Evolutionary conservation across 495 filamentous ascomycete species (phyloP).

Genomic region (Penicillium desertorum): DNA sequence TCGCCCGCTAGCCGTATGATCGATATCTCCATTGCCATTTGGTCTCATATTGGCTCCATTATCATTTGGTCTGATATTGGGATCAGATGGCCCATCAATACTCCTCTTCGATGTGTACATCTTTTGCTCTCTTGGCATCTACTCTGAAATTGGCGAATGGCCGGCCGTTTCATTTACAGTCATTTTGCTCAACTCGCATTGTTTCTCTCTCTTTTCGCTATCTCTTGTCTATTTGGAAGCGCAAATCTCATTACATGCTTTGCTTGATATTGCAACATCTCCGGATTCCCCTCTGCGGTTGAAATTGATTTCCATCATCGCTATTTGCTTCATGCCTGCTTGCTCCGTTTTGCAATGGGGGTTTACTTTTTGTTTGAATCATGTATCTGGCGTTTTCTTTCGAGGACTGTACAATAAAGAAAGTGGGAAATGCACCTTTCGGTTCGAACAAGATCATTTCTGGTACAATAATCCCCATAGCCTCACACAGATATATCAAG

Average conservation of each 20-base stretch:
- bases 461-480: slow-evolving; percentile 1
- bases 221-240: slow-evolving; percentile 11
- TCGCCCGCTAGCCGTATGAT: neutral
- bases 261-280: slow-evolving; percentile 19
- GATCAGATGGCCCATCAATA: slow-evolving; percentile 8
- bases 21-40: slow-evolving; percentile 6
- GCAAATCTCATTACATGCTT: slow-evolving; percentile 14
- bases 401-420: slow-evolving; percentile 28
- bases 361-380: slow-evolving; percentile 10
- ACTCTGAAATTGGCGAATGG: slow-evolving; percentile 6
- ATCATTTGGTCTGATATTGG: slow-evolving; percentile 15
- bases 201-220: slow-evolving; percentile 1
- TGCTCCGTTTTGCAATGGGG: slow-evolving; percentile 6
- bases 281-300: slow-evolving; percentile 28
- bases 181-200: neutral
- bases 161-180: slow-evolving; percentile 3
- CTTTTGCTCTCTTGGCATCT: slow-evolving; percentile 2
- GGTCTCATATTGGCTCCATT: slow-evolving; percentile 12
- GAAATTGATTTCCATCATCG: slow-evolving; percentile 15
- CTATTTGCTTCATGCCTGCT: slow-evolving; percentile 12
- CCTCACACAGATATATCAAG: slow-evolving; percentile 2
- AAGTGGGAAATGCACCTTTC: slow-evolving; percentile 27
- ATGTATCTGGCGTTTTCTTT: slow-evolving; percentile 22
- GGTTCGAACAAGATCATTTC: slow-evolving; percentile 22
- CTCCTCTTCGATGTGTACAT: slow-evolving; percentile 11